phyloP scores from a whole-genome alignment of 495 filamentous ascomycete genomes.

The Pyrenula aspistea region DNA sequence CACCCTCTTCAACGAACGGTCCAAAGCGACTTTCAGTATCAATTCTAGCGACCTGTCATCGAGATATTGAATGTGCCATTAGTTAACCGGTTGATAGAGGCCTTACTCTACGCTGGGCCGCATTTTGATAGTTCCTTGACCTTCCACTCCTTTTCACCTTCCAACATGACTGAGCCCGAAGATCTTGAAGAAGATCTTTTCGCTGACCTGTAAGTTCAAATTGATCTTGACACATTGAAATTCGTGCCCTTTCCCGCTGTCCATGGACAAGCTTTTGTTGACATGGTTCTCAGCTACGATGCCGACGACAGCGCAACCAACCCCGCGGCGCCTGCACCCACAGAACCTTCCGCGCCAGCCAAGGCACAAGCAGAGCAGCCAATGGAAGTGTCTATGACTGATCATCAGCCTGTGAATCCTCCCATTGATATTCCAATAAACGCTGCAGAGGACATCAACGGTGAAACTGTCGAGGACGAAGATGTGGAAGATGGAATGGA shows the following conservation, averaged over 20 bases:
- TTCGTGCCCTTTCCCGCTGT: slow-evolving; percentile 3
- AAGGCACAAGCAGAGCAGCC: neutral
- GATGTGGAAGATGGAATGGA: neutral
- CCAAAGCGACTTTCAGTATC: slow-evolving; percentile 2
- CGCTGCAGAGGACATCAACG: neutral
- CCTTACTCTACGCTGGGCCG: no score
- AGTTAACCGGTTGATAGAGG: no score
- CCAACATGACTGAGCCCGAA: slow-evolving; percentile 70
- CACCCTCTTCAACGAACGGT: neutral
- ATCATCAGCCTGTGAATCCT: neutral
- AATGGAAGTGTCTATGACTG: neutral
- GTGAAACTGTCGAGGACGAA: neutral
- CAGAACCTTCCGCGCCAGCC: neutral
- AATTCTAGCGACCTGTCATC: no score
- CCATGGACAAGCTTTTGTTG: slow-evolving; percentile 5
- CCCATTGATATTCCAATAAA: neutral
- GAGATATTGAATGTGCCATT: no score
- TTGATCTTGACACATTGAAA: no score
- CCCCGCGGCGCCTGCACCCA: neutral
- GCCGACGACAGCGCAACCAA: slow-evolving; percentile 46
- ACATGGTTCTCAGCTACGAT: slow-evolving; percentile 54
- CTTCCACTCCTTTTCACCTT: slow-evolving; percentile 1
- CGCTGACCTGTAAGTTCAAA: slow-evolving; percentile 81
- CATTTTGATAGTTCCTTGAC: neutral
- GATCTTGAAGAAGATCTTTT: slow-evolving; percentile 97